Percentiles rank a stretch among this genome's conserved stretches.
phyloP scores from a whole-genome alignment of 495 filamentous ascomycete species.

The Penicillium bovifimosum region DNA sequence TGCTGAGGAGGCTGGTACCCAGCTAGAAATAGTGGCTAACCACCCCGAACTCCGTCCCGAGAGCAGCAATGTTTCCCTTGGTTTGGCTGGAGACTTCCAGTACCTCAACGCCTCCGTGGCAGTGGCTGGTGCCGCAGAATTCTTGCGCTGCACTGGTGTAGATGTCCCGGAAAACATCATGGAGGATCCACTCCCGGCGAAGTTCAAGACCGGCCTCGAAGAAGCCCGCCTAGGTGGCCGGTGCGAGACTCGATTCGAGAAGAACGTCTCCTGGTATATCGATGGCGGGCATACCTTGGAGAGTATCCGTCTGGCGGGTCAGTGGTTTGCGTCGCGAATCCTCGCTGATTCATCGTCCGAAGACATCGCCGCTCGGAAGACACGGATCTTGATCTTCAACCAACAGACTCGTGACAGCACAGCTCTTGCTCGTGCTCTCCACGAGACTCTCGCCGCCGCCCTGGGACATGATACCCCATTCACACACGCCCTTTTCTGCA shows the following conservation, averaged over 20 bases:
- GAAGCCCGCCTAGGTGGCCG: conserved; percentile 71
- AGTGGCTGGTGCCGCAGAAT: conserved; percentile 62
- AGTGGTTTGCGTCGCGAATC: conserved; percentile 69
- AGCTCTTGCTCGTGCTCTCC: conserved; percentile 59
- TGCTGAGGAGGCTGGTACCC: conserved; percentile 59
- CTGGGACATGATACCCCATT: conserved; percentile 55
- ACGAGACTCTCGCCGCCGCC: conserved; percentile 56
- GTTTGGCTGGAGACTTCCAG: conserved; percentile 76
- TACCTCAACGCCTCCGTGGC: conserved; percentile 82
- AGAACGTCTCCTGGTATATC: conserved; percentile 74
- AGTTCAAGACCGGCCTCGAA: conserved; percentile 72
- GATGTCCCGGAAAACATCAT: conserved; percentile 44
- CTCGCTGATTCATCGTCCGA: conserved; percentile 40
- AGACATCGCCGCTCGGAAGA: conserved; percentile 35
- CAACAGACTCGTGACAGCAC: conserved; percentile 79
- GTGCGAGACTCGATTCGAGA: conserved; percentile 70
- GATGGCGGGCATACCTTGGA: conserved; percentile 91
- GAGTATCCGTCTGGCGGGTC: conserved; percentile 70
- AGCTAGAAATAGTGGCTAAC: conserved; percentile 54
- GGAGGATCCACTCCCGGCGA: conserved; percentile 49
- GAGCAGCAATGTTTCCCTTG: conserved; percentile 54
- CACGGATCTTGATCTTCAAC: conserved; percentile 85
- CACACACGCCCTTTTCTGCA: conserved; percentile 79
- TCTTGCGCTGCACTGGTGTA: conserved; percentile 42
- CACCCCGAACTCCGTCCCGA: conserved; percentile 55